phyloP scores from a whole-genome alignment of 768 basidiomycete genomes.

The Boletus vermiculosoides region DNA sequence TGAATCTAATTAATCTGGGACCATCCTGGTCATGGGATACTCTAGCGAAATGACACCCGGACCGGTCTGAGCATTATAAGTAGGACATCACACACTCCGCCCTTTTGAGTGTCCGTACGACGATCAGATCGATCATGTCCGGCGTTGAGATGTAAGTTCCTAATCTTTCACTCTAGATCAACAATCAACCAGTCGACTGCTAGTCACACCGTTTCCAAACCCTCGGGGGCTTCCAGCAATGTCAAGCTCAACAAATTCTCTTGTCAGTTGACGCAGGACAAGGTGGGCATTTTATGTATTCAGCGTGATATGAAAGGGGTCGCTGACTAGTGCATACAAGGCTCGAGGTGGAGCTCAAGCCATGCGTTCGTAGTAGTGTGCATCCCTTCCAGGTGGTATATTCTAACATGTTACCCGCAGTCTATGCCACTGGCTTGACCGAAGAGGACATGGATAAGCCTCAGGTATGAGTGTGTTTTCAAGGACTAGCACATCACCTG shows the following conservation, averaged over 20 bases:
- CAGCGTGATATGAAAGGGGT: background rate
- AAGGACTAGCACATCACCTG: conserved; percentile 3
- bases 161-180: background rate
- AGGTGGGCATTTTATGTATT: conserved; percentile 44
- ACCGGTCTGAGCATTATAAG: conserved; percentile 18
- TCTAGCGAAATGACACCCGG: conserved; percentile 6
- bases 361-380: conserved; percentile 61
- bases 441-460: conserved; percentile 84
- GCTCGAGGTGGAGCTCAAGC: conserved; percentile 77
- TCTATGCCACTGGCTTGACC: conserved; percentile 74
- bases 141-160: conserved; percentile 60
- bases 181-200: background rate
- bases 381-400: background rate
- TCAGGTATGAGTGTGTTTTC: conserved; percentile 48
- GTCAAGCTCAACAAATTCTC: conserved; percentile 73
- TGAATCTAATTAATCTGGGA: conserved; percentile 3
- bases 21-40: conserved; percentile 17
- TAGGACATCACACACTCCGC: background rate
- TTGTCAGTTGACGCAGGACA: conserved; percentile 70
- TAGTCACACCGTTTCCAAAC: conserved; percentile 23
- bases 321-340: conserved; percentile 29
- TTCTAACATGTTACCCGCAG: conserved; percentile 25
- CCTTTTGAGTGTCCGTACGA: background rate
- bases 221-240: conserved; percentile 30
- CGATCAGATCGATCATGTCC: conserved; percentile 40